These are phyloP conservation scores for Pichia sp. DNA, from an alignment of 1,139 yeast species.

Conservation along the genomic window DNA sequence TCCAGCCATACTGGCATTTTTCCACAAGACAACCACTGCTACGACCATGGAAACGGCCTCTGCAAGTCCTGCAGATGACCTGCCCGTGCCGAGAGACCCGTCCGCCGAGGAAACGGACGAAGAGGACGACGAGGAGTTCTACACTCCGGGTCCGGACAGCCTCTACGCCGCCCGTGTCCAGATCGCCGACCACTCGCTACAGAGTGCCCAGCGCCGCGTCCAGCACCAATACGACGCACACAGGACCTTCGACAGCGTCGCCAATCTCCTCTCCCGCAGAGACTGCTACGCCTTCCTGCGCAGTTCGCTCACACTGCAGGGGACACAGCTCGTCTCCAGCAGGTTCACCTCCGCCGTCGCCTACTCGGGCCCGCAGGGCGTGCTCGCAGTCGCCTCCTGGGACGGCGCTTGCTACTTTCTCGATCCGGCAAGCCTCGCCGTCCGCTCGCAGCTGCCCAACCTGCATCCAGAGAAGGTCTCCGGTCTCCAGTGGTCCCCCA, in stretches of 20 bases:
- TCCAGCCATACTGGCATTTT: too few relatives aligned
- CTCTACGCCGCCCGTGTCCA: slow-evolving; percentile 49
- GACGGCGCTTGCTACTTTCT: slow-evolving; percentile 63
- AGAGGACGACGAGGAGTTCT: slow-evolving; percentile 56
- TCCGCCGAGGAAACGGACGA: slow-evolving; percentile 21
- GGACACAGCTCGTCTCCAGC: slow-evolving; percentile 65
- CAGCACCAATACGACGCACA: slow-evolving; percentile 28
- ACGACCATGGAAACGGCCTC: not conserved
- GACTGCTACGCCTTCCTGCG: slow-evolving; percentile 37
- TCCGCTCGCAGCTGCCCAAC: slow-evolving; percentile 22
- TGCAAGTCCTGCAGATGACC: not conserved
- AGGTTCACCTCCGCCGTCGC: slow-evolving; percentile 65
- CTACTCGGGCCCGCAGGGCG: slow-evolving; percentile 34
- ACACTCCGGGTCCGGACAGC: slow-evolving; percentile 70
- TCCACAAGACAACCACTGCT: too few relatives aligned
- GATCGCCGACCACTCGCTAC: slow-evolving; percentile 51
- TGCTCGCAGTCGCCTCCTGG: slow-evolving; percentile 78
- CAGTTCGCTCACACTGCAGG: slow-evolving; percentile 43
- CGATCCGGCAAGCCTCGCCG: slow-evolving; percentile 37
- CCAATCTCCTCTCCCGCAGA: slow-evolving; percentile 44
- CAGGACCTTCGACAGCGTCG: slow-evolving; percentile 25
- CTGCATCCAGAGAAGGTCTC: slow-evolving; percentile 60
- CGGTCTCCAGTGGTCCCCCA: slow-evolving; percentile 62
- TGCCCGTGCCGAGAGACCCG: not conserved
- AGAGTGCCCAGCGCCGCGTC: slow-evolving; percentile 42